A percentile compares a stretch with the other conserved stretches of the same genome.
Evolutionary conservation across 208 protist species (phyloP).

Genomic region (Strigomonas galati): DNA sequence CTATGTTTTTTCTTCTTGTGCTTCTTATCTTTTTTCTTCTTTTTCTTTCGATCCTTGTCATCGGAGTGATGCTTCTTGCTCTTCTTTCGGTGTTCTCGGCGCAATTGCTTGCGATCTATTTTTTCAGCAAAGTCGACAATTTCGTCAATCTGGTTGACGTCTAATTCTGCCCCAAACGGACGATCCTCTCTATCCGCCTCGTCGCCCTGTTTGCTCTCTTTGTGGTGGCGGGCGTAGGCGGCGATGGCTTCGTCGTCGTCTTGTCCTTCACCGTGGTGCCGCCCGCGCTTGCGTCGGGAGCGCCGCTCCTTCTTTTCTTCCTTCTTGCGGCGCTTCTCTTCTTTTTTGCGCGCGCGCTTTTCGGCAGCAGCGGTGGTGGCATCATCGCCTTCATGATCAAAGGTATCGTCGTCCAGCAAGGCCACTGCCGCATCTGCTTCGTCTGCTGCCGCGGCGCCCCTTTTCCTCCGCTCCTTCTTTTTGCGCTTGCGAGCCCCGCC

Average conservation of each 20-base stretch:
- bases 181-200: neutral
- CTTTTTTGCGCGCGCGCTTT: no score
- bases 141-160: conserved; percentile 3
- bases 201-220: neutral
- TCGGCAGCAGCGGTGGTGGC: no score
- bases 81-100: conserved; percentile 9
- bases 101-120: conserved; percentile 14
- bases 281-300: neutral
- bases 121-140: conserved; percentile 15
- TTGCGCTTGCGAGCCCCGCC: neutral
- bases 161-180: neutral
- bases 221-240: neutral
- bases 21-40: conserved; percentile 9
- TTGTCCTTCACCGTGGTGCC: neutral
- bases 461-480: neutral
- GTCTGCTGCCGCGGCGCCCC: no score
- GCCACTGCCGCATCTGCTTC: neutral
- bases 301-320: neutral
- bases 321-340: no score
- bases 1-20: neutral
- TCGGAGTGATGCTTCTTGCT: conserved; percentile 12
- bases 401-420: neutral
- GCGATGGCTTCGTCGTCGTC: neutral
- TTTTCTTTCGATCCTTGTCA: conserved; percentile 17
- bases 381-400: neutral